Conservation (phyloP, 1,139 yeast species). For the Saccharomyces hybrid region DNA sequence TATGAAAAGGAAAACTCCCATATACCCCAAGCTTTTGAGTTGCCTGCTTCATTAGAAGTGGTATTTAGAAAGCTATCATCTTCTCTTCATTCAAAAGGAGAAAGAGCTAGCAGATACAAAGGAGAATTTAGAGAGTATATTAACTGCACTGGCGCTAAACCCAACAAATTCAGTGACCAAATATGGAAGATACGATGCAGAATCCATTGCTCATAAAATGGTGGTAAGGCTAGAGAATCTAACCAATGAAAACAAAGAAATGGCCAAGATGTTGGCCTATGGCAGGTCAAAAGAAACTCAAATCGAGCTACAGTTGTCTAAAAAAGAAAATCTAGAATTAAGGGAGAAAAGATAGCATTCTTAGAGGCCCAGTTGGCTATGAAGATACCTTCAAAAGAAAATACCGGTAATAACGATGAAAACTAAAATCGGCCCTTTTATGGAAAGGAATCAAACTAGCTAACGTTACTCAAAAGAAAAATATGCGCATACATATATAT, state of each 20-base stretch:
- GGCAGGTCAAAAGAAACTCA: conserved; percentile 67
- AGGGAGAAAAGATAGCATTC: conserved; percentile 29
- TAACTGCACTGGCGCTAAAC: conserved; percentile 45
- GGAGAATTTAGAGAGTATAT: conserved; percentile 53
- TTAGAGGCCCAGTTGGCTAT: conserved; percentile 5
- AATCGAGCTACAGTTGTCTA: conserved; percentile 57
- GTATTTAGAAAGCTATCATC: conserved; percentile 37
- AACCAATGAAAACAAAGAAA: conserved; percentile 62
- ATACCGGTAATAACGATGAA: background rate
- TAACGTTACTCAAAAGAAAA: background rate
- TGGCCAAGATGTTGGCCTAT: conserved; percentile 62
- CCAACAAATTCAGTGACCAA: conserved; percentile 39
- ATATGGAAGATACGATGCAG: conserved; percentile 58
- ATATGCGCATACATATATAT: background rate
- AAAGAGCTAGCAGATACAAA: conserved; percentile 55
- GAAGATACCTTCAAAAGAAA: background rate
- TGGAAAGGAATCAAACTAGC: background rate
- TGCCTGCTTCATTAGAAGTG: conserved; percentile 21
- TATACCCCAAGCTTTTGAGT: conserved; percentile 6
- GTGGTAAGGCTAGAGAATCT: conserved; percentile 55
- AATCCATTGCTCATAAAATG: conserved; percentile 71
- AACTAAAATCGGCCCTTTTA: too few relatives aligned
- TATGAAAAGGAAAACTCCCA: conserved; percentile 6
- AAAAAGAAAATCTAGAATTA: conserved; percentile 43
- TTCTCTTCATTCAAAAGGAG: conserved; percentile 46